Percentiles rank a stretch among this genome's conserved stretches.
phyloP scores from a whole-genome alignment of 2,329 filamentous ascomycete genomes.

The Colletotrichum sansevieriae region DNA sequence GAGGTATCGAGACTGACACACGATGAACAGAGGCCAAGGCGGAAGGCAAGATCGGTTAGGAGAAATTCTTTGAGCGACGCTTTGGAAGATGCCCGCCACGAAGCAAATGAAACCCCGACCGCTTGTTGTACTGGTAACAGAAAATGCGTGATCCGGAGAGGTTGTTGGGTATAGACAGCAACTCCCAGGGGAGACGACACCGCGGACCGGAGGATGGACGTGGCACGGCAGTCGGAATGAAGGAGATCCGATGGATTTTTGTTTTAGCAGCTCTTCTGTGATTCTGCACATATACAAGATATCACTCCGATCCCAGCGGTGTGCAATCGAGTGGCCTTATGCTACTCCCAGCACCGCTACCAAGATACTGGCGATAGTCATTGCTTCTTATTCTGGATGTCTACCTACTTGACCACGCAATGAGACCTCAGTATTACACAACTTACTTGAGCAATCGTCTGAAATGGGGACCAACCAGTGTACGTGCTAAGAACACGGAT shows the following conservation, averaged over 20 bases:
- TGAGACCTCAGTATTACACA: too few species aligned
- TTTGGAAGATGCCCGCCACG: neutral
- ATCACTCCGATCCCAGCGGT: constrained; percentile 1
- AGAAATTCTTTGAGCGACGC: neutral
- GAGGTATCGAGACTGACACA: neutral
- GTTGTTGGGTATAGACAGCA: constrained; percentile 3
- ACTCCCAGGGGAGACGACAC: too few species aligned
- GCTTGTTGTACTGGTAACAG: neutral
- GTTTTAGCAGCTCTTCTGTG: constrained; percentile 17
- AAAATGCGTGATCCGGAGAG: neutral
- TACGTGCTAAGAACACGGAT: too few species aligned
- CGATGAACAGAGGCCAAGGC: constrained; percentile 54
- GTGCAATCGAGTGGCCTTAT: neutral
- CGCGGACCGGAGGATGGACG: neutral
- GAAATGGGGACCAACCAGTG: too few species aligned
- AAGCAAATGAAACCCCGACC: too few species aligned
- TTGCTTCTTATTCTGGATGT: neutral
- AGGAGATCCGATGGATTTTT: neutral
- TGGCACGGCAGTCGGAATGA: neutral
- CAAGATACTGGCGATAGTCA: neutral
- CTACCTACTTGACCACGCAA: neutral
- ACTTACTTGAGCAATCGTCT: too few species aligned
- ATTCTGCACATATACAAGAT: constrained; percentile 36
- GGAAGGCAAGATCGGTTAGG: constrained; percentile 75
- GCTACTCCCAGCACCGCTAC: neutral